These are phyloP conservation scores for Erigeron philadelphicus DNA, from an alignment of 140 eudicot species.

Conservation along the genomic window DNA sequence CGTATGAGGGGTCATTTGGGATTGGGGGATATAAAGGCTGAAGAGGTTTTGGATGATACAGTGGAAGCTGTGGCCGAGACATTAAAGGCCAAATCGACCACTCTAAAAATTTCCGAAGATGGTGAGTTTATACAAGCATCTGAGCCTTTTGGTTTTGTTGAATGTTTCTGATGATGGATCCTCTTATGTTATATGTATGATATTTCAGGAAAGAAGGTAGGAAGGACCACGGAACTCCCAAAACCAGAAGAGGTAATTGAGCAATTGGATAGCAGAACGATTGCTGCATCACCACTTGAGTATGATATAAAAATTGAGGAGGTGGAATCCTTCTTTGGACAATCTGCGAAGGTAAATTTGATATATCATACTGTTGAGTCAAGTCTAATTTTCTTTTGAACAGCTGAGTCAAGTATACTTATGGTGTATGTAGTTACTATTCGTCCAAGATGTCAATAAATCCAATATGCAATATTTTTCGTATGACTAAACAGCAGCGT, in stretches of 20 bases:
- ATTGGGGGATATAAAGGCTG: constrained; percentile 67
- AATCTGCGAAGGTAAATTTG: constrained; percentile 54
- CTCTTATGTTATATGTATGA: not conserved
- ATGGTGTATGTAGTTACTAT: not conserved
- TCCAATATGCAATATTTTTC: not conserved
- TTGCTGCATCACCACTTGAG: constrained; percentile 79
- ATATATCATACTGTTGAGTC: not conserved
- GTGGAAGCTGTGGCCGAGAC: constrained; percentile 72
- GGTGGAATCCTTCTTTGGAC: constrained; percentile 69
- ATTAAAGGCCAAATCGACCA: constrained; percentile 51
- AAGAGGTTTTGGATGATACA: constrained; percentile 70
- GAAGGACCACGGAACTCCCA: constrained; percentile 61
- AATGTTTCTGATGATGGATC: not conserved
- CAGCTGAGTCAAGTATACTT: not conserved
- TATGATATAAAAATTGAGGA: constrained; percentile 81
- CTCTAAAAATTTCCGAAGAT: constrained; percentile 75
- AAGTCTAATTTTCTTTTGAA: not conserved
- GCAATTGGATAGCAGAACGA: constrained; percentile 70
- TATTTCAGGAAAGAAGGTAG: constrained; percentile 64
- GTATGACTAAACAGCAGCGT: not conserved
- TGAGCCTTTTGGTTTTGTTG: not conserved
- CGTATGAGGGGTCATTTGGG: constrained; percentile 79
- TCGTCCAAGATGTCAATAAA: not conserved
- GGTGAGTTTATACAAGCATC: constrained; percentile 33
- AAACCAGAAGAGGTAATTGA: constrained; percentile 77